These are phyloP conservation scores for Linum usitatissimum DNA, from an alignment of 345 rosid genomes.

Conservation along the genomic window DNA sequence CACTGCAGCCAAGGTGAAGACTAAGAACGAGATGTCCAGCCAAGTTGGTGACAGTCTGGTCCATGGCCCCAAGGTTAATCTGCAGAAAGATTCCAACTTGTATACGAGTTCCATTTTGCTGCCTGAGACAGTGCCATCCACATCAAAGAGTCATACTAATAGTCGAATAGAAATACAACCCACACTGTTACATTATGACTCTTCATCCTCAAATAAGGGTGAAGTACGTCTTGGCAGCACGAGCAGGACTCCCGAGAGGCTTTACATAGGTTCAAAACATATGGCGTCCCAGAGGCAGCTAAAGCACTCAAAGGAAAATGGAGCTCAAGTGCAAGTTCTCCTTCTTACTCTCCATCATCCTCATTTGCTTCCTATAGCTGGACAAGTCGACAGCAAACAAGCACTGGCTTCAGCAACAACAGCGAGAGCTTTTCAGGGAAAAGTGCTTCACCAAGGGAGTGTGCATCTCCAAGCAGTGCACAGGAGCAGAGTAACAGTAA, in stretches of 20 bases:
- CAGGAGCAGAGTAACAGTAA: background rate
- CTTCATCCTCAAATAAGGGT: background rate
- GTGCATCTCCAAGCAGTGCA: background rate
- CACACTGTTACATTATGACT: background rate
- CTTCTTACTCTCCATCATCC: background rate
- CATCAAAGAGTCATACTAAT: background rate
- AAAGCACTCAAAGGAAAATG: background rate
- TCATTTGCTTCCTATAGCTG: background rate
- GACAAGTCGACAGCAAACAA: background rate
- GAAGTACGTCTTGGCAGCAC: background rate
- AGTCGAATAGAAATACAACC: background rate
- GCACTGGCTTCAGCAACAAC: background rate
- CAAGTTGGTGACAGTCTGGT: background rate
- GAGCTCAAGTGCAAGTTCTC: background rate
- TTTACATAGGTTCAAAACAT: too few relatives aligned
- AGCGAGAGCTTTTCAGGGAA: background rate
- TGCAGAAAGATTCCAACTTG: too few relatives aligned
- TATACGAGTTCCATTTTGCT: too few relatives aligned
- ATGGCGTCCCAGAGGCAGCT: background rate
- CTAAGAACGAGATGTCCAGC: background rate
- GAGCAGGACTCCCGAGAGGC: background rate
- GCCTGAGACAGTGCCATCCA: background rate
- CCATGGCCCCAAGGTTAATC: too few relatives aligned
- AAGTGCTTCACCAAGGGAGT: background rate
- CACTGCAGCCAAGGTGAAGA: background rate